Conservation (phyloP, 148 eudicot genomes). For the Arctostaphylos glauca region DNA sequence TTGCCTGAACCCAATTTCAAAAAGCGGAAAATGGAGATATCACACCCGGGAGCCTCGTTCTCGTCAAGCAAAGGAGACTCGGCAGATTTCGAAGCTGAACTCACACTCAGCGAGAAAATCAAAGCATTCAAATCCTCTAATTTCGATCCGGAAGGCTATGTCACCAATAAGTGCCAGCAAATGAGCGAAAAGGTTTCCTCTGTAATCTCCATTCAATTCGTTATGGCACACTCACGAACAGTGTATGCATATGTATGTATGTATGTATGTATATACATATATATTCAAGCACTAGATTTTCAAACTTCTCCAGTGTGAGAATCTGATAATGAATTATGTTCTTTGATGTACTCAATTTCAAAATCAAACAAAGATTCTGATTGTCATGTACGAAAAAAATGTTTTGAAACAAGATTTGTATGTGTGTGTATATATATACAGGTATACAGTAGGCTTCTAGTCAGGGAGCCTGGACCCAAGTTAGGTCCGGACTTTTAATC, state of each 20-base stretch:
- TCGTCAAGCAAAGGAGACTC: conserved; percentile 51
- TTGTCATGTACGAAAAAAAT: no score
- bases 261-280: not conserved
- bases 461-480: no score
- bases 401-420: no score
- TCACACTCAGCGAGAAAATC: conserved; percentile 69
- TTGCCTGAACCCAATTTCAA: not conserved
- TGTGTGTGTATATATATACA: no score
- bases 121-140: conserved; percentile 64
- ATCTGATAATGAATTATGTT: no score
- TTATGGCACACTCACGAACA: no score
- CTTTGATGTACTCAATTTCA: no score
- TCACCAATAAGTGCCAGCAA: conserved; percentile 54
- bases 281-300: not conserved
- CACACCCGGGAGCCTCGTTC: conserved; percentile 21
- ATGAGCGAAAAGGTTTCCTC: conserved; percentile 71
- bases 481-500: no score
- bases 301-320: not conserved
- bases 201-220: not conserved
- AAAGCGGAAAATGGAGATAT: conserved; percentile 21
- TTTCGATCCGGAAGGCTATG: conserved; percentile 63
- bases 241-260: no score
- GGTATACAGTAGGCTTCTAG: no score
- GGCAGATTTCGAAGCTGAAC: conserved; percentile 53
- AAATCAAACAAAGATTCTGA: no score